Evolutionary conservation across 805 yeast genomes (phyloP), one percentile per base, ranked within the genome.

Genomic region (Saturnispora dispora): DNA sequence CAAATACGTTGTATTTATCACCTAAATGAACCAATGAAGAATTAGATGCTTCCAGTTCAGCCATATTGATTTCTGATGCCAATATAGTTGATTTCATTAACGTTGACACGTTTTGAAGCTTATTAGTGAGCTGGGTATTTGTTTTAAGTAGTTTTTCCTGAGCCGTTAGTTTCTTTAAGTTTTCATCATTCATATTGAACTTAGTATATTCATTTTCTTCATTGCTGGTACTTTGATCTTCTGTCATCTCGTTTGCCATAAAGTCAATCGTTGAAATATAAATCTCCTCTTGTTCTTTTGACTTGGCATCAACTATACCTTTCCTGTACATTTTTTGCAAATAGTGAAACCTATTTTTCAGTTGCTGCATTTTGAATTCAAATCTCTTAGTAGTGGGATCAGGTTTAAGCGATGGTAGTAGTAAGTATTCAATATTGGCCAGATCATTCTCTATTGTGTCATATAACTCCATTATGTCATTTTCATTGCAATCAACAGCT

Each of bases 41-140:
- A 0, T 78, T 66, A 32, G 79, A 80, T 45, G 69, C 71, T 35
- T 74, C 74, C 7, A 78, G 59, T 5, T 76, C 70, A 43, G 75
- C 74, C 5, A 76, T 63, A 54, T 76, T 76, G 51, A 75, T 63
- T 52, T 78, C 82, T 11, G 78, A 73, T 51, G 78, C 79, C 54
- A 78, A 57, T 2, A 77, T 66, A 0, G 81, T 71, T 25, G 78
- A 69, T 43, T 75, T 70, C 66, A 78, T 64, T 54, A 78, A 60
- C 44, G 74, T 74, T 51, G 75, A 69, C 0, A 81, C 72, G 5
- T 71, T 66, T 58, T 77, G 78, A 30, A 78, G 64, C 22, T 76
- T 68, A 23, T 68, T 60, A 1, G 81, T 76, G 44, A 78, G 73
- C 50, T 68, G 64, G 37, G 71, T 66, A 60, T 78, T 78, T 44